Evolutionary conservation across 2,329 filamentous ascomycete genomes (phyloP).

Genomic region (Ascochyta rabiei): DNA sequence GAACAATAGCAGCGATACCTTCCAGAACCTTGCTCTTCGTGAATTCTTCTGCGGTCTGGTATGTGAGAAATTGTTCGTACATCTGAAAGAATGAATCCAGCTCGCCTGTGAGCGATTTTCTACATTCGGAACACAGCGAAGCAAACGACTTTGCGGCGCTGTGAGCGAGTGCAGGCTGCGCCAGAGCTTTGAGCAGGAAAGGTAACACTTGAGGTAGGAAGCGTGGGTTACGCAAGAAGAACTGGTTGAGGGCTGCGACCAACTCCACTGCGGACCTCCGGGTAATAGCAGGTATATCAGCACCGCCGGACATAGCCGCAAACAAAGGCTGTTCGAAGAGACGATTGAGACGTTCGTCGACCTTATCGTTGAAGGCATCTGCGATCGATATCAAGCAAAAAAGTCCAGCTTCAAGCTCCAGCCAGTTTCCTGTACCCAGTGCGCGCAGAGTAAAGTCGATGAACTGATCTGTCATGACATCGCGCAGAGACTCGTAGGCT

Average conservation of each 20-base stretch:
- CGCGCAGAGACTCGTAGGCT: slow-evolving; percentile 64
- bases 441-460: slow-evolving; percentile 52
- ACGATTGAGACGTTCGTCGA: slow-evolving; percentile 63
- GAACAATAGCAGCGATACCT: slow-evolving; percentile 76
- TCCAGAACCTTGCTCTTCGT: slow-evolving; percentile 76
- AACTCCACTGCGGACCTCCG: slow-evolving; percentile 72
- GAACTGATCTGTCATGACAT: slow-evolving; percentile 54
- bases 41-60: slow-evolving; percentile 67
- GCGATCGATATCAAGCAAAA: slow-evolving; percentile 70
- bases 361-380: slow-evolving; percentile 67
- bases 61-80: slow-evolving; percentile 68
- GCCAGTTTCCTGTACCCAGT: slow-evolving; percentile 53
- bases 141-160: slow-evolving; percentile 76
- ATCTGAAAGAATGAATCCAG: slow-evolving; percentile 72
- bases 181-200: slow-evolving; percentile 74
- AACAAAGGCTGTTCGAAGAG: slow-evolving; percentile 69
- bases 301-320: slow-evolving; percentile 54
- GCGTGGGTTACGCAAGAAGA: slow-evolving; percentile 73
- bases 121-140: slow-evolving; percentile 76
- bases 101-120: slow-evolving; percentile 70
- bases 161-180: slow-evolving; percentile 66
- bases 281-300: slow-evolving; percentile 65
- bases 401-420: slow-evolving; percentile 59
- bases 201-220: slow-evolving; percentile 74
- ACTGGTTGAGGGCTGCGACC: slow-evolving; percentile 75